Percentiles rank a stretch among this genome's conserved stretches.
Evolutionary conservation across 768 basidiomycete genomes (phyloP).

Genomic region (Atractiella rhizophila): DNA sequence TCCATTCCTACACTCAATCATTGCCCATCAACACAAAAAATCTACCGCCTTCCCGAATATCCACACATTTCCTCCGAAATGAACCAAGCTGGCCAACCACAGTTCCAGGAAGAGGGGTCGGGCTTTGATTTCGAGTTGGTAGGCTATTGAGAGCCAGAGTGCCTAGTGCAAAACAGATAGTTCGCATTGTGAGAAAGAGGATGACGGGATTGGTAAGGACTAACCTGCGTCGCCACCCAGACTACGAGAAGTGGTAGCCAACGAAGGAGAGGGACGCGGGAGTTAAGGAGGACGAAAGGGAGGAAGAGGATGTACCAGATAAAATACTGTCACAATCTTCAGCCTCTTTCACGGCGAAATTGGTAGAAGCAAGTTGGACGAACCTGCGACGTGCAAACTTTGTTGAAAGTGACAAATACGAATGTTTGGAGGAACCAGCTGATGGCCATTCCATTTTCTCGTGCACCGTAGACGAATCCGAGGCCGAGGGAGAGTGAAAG

Average conservation of each 20-base stretch:
- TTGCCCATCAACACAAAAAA: too few relatives aligned
- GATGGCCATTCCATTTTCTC: constrained; percentile 48
- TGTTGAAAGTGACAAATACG: constrained; percentile 84
- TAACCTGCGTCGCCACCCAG: constrained; percentile 41
- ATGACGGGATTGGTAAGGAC: too few relatives aligned
- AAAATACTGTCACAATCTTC: constrained; percentile 47
- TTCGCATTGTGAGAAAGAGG: too few relatives aligned
- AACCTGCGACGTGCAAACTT: constrained; percentile 93
- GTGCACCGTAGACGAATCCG: constrained; percentile 44
- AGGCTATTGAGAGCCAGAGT: constrained; percentile 74
- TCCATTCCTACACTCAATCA: too few relatives aligned
- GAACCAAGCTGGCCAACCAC: constrained; percentile 53
- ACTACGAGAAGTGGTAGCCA: constrained; percentile 30
- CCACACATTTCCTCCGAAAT: constrained; percentile 55
- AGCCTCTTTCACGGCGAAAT: not conserved
- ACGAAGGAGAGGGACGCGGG: too few relatives aligned
- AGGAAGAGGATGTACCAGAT: constrained; percentile 82
- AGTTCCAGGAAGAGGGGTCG: constrained; percentile 43
- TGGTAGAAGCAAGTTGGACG: constrained; percentile 9
- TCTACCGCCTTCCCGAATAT: too few relatives aligned
- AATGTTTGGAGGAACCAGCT: constrained; percentile 80
- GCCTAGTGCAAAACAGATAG: too few relatives aligned
- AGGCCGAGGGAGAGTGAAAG: constrained; percentile 34
- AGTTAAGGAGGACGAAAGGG: constrained; percentile 54
- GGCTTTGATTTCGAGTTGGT: constrained; percentile 67